Conservation (phyloP, 1,139 yeast genomes). For the Blastobotrys capitulatus region DNA sequence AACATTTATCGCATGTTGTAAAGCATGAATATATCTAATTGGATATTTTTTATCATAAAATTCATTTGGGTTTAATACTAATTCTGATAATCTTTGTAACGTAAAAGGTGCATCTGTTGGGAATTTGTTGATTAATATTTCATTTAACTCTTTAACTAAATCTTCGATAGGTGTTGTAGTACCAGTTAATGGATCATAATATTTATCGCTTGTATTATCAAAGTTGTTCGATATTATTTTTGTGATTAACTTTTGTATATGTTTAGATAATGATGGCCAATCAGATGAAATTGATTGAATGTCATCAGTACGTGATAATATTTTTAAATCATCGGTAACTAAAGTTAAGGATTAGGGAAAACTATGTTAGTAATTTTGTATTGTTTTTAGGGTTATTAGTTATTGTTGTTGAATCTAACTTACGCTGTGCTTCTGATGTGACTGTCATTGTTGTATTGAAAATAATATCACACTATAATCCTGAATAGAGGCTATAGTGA, state of each 20-base stretch:
- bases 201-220: not conserved
- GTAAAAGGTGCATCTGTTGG: conserved; percentile 52
- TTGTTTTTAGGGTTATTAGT: too few species aligned
- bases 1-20: conserved; percentile 34
- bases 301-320: too few species aligned
- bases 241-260: not conserved
- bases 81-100: conserved; percentile 49
- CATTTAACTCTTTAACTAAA: conserved; percentile 23
- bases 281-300: not conserved
- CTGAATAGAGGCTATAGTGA: too few species aligned
- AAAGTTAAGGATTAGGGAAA: too few species aligned
- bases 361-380: too few species aligned
- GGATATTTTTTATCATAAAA: conserved; percentile 34
- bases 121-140: conserved; percentile 32
- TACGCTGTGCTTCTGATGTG: too few species aligned
- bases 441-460: too few species aligned
- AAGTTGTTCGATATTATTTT: not conserved
- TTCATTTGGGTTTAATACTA: conserved; percentile 41
- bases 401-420: too few species aligned
- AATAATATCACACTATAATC: too few species aligned
- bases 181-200: conserved; percentile 25
- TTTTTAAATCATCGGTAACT: too few species aligned
- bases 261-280: not conserved
- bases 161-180: conserved; percentile 22
- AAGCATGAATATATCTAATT: conserved; percentile 37